Percentiles rank a stretch among this genome's conserved stretches.
phyloP scores from a whole-genome alignment of 225 moss, liverwort and hornwort genomes.

The Sphagnum contortum region DNA sequence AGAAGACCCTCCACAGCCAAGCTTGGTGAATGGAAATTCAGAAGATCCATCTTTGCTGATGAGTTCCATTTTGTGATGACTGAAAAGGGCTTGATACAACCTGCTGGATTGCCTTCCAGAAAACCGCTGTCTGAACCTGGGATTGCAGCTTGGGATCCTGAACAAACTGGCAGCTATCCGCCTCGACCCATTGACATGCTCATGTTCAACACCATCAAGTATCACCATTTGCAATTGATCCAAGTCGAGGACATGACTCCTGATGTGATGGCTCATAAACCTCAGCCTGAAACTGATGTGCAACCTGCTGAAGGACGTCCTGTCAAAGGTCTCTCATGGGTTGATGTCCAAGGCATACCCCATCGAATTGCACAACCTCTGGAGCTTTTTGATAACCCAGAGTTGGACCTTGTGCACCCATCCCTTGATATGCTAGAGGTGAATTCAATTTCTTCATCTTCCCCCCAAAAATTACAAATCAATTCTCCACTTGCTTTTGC shows the following conservation, averaged over 20 bases:
- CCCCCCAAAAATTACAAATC: too few species aligned
- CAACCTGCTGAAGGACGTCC: slow-evolving; percentile 33
- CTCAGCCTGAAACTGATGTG: slow-evolving; percentile 60
- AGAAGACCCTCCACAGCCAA: neutral
- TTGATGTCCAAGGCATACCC: slow-evolving; percentile 18
- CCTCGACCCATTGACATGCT: slow-evolving; percentile 21
- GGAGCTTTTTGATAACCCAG: slow-evolving; percentile 60
- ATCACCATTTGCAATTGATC: neutral
- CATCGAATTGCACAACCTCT: slow-evolving; percentile 33
- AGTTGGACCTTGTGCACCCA: slow-evolving; percentile 57
- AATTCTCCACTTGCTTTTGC: too few species aligned
- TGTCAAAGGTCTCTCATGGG: slow-evolving; percentile 18
- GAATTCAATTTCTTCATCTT: neutral
- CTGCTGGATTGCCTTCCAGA: neutral
- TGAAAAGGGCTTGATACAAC: slow-evolving; percentile 10
- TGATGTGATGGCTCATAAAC: slow-evolving; percentile 26
- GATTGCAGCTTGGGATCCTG: slow-evolving; percentile 9
- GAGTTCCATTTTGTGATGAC: slow-evolving; percentile 25
- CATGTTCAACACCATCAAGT: slow-evolving; percentile 14
- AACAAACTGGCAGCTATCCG: slow-evolving; percentile 24
- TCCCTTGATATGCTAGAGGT: slow-evolving; percentile 36
- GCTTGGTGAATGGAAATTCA: neutral
- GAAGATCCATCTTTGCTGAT: slow-evolving; percentile 8
- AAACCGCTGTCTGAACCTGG: neutral
- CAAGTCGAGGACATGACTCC: slow-evolving; percentile 20